Evolutionary conservation across 495 filamentous ascomycete species (phyloP).

Genomic region (Amphirosellinia nigrospora): DNA sequence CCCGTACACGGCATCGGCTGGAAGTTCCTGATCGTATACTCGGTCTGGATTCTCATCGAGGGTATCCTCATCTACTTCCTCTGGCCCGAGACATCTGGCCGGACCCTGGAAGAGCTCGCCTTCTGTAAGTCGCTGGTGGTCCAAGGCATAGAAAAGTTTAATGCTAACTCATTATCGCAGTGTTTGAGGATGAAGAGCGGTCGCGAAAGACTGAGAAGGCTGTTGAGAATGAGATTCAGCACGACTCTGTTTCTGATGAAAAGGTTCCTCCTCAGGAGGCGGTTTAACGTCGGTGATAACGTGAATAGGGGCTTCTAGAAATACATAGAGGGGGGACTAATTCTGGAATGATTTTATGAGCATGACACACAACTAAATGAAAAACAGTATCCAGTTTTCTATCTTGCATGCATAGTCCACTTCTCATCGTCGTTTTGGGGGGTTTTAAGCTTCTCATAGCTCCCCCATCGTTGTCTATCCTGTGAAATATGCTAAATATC

Average conservation of each 20-base stretch:
- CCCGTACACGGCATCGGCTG: conserved; percentile 56
- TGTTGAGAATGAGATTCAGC: conserved; percentile 54
- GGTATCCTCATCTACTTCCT: conserved; percentile 61
- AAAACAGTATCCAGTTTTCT: neutral
- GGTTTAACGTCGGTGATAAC: neutral
- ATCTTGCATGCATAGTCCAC: neutral
- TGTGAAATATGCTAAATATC: neutral
- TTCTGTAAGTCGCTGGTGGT: conserved; percentile 51
- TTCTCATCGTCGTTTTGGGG: too few relatives aligned
- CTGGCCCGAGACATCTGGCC: conserved; percentile 64
- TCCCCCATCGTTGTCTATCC: neutral
- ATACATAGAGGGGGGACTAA: neutral
- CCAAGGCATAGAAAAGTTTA: neutral
- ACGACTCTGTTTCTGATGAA: conserved; percentile 22
- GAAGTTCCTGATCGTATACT: conserved; percentile 69
- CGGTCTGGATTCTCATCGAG: conserved; percentile 62
- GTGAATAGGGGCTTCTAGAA: neutral
- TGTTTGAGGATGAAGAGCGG: conserved; percentile 60
- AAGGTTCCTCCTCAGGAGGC: conserved; percentile 9
- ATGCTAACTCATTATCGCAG: conserved; percentile 37
- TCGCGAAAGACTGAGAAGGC: conserved; percentile 53
- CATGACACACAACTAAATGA: neutral
- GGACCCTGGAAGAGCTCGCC: conserved; percentile 66
- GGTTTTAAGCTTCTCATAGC: too few relatives aligned
- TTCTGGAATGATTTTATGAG: neutral